phyloP scores from a whole-genome alignment of 805 yeast species.

The Schizosaccharomyces cryophilus region DNA sequence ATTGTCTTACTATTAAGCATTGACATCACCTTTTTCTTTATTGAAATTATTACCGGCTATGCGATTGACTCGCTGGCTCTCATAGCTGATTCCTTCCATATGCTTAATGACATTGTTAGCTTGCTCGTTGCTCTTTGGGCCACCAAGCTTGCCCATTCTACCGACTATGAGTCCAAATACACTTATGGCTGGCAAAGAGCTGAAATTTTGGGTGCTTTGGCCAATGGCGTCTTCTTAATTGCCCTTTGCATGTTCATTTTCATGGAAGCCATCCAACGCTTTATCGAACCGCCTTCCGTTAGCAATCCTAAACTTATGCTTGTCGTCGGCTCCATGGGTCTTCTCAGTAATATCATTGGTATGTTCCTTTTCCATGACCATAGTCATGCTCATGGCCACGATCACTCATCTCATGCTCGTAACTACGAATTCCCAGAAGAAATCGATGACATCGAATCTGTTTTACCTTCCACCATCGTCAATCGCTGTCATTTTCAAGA shows the following conservation, averaged over 20 bases:
- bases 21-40: constrained; percentile 60
- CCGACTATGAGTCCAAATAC: constrained; percentile 63
- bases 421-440: neutral
- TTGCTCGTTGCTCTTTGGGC: constrained; percentile 88
- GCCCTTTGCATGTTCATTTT: constrained; percentile 82
- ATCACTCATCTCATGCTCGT: neutral
- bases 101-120: constrained; percentile 85
- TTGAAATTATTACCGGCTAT: constrained; percentile 50
- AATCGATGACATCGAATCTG: constrained; percentile 3
- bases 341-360: constrained; percentile 62
- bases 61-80: constrained; percentile 83
- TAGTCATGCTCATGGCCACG: constrained; percentile 33
- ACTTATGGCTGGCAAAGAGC: constrained; percentile 98
- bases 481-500: constrained; percentile 5
- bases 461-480: constrained; percentile 3
- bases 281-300: constrained; percentile 55
- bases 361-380: constrained; percentile 73
- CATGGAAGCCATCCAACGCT: constrained; percentile 78
- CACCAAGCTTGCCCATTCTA: constrained; percentile 61
- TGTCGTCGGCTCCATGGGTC: constrained; percentile 62
- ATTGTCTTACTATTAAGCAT: constrained; percentile 45
- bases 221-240: constrained; percentile 76
- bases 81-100: constrained; percentile 90
- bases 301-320: constrained; percentile 63
- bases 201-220: constrained; percentile 80